Evolutionary conservation across 2,329 filamentous ascomycete species (phyloP).

Genomic region (Spiromastix sp.): DNA sequence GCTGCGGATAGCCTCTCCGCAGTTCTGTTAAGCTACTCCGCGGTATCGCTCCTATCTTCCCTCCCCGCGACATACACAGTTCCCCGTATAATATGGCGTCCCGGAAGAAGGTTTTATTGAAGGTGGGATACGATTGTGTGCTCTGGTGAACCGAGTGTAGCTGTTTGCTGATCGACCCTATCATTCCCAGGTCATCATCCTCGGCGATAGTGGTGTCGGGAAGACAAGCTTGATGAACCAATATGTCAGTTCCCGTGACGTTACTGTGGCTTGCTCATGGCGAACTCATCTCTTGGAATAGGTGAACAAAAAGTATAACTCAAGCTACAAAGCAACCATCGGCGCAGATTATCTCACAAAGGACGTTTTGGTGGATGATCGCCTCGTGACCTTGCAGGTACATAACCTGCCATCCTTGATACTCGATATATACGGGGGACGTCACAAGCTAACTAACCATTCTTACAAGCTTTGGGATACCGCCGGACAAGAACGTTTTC

Average conservation of each 20-base stretch:
- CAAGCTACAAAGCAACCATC: conserved; percentile 98
- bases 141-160: too few species aligned
- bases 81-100: too few species aligned
- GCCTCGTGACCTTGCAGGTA: conserved; percentile 97
- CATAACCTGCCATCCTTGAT: conserved; percentile 9
- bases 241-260: conserved; percentile 73
- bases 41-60: too few species aligned
- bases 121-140: too few species aligned
- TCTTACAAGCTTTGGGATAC: conserved; percentile 88
- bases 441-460: background rate
- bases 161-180: too few species aligned
- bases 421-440: background rate
- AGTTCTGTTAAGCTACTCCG: too few species aligned
- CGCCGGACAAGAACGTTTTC: conserved; percentile 96
- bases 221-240: conserved; percentile 99
- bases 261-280: too few species aligned
- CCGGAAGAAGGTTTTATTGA: conserved; percentile 82
- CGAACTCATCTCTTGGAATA: too few species aligned
- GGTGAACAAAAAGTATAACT: conserved; percentile 99
- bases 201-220: conserved; percentile 96
- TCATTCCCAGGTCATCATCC: conserved; percentile 75
- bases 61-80: too few species aligned
- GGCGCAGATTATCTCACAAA: conserved; percentile 97
- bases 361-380: conserved; percentile 93
- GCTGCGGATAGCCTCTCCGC: too few species aligned